Conservation (phyloP, 768 basidiomycete species). For the Tulasnella calospora region DNA sequence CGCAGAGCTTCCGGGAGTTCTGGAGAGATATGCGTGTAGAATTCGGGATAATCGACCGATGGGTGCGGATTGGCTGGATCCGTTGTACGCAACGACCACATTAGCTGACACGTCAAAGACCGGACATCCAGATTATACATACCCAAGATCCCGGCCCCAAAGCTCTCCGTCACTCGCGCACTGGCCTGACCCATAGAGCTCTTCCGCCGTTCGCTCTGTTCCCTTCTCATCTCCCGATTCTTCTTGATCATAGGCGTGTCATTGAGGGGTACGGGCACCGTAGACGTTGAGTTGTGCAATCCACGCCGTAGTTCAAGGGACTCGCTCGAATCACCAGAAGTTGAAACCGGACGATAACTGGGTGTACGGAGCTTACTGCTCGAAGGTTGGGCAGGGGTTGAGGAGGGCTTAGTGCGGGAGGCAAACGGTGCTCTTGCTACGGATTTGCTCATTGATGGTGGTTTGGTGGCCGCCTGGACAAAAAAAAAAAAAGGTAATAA, state of each 20-base stretch:
- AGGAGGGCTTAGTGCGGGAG: neutral
- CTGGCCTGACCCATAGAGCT: conserved; percentile 20
- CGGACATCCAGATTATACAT: neutral
- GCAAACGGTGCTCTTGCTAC: neutral
- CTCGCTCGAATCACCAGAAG: neutral
- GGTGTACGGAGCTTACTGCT: neutral
- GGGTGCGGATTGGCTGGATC: conserved; percentile 22
- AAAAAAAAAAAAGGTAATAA: neutral
- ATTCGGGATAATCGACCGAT: conserved; percentile 14
- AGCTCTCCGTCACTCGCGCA: conserved; percentile 24
- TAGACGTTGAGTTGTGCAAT: conserved; percentile 2
- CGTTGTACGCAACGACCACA: neutral
- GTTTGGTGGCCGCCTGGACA: neutral
- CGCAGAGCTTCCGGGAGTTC: conserved; percentile 25
- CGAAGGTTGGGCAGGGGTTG: neutral
- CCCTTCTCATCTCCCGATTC: conserved; percentile 21
- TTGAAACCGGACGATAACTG: neutral
- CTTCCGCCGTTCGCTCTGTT: conserved; percentile 20
- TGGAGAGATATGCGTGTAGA: conserved; percentile 24
- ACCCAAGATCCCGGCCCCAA: conserved; percentile 24
- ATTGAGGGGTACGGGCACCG: conserved; percentile 9
- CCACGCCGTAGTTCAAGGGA: neutral
- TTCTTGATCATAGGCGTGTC: conserved; percentile 24
- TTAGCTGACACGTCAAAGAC: neutral
- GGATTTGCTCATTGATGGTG: neutral